Base-by-base conservation (phyloP, 1,139 yeast genomes). In the Geotrichum citri-aurantii region DNA sequence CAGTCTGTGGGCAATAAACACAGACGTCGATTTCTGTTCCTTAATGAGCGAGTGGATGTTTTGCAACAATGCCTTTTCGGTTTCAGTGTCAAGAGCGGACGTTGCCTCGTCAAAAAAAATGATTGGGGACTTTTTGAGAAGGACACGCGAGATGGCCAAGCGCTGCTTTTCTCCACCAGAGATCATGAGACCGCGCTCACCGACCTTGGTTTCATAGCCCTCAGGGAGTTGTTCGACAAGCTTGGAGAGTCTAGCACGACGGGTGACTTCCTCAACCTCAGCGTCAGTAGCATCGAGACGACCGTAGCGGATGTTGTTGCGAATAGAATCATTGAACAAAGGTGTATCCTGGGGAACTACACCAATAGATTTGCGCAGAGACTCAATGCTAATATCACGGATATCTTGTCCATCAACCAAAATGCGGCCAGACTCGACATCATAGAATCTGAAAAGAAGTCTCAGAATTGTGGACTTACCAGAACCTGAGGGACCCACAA, bases 281-380 rank as follows among this genome's bases (percentile, higher is more conserved):
- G 80, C 86, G 65, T 89, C 88, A 0, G 82, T 73, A 0, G 98
- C 91, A 42, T 79, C 77, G 54, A 92, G 77, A 50, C 89, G 77
- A 33, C 99, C 99, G 73, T 91, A 93, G 59, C 95, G 78, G 52
- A 93, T 85, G 69, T 93, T 93, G 69, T 92, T 96, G 69, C 84
- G 73, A 55, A 93, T 89, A 0, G 96, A 82, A 63, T 92, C 97
- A 70, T 93, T 95, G 75, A 93, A 93, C 58, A 93, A 76, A 3
- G 99, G 99, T 0, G 98, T 92, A 65, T 93, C 99, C 72, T 93
- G 99, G 1, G 99, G 99, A 1, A 93, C 99, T 29, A 93, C 95
- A 37, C 98, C 99, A 63, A 93, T 82, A 7, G 82, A 76, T 58
- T 73, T 75, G 64, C 99, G 79, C 58, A 95, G 77, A 7, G 93